phyloP scores from a whole-genome alignment of 768 basidiomycete species.

The Boletus barrowsii region DNA sequence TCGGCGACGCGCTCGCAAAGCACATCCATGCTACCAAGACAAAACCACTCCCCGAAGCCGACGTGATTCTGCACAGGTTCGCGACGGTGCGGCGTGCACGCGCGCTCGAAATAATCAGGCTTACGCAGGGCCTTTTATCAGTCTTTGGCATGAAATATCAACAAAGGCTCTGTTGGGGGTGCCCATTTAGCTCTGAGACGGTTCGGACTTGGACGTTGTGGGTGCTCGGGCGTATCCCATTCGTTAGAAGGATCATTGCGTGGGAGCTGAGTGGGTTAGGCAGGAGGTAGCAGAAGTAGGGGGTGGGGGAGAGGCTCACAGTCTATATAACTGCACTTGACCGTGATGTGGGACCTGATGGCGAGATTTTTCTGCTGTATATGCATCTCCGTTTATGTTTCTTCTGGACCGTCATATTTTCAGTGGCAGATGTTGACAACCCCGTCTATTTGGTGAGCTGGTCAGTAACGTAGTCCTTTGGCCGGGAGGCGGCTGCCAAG shows the following conservation, averaged over 20 bases:
- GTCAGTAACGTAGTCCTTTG: too few species aligned
- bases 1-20: slow-evolving; percentile 39
- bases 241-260: slow-evolving; percentile 8
- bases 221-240: slow-evolving; percentile 14
- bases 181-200: slow-evolving; percentile 24
- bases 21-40: slow-evolving; percentile 27
- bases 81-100: slow-evolving; percentile 34
- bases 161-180: slow-evolving; percentile 15
- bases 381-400: too few species aligned
- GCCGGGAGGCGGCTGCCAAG: too few species aligned
- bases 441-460: too few species aligned
- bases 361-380: too few species aligned
- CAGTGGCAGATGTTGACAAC: too few species aligned
- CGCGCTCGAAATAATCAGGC: slow-evolving; percentile 39
- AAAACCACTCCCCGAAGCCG: slow-evolving; percentile 13
- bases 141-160: slow-evolving; percentile 22
- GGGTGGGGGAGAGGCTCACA: too few species aligned
- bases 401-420: too few species aligned
- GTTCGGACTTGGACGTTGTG: slow-evolving; percentile 28
- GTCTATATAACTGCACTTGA: too few species aligned
- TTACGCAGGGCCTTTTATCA: slow-evolving; percentile 36
- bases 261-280: slow-evolving; percentile 24
- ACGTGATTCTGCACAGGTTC: slow-evolving; percentile 35
- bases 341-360: too few species aligned
- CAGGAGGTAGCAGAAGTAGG: slow-evolving; percentile 8